These are phyloP conservation scores for Nepenthes gracilis DNA, from an alignment of 148 eudicot genomes.

Conservation along the genomic window DNA sequence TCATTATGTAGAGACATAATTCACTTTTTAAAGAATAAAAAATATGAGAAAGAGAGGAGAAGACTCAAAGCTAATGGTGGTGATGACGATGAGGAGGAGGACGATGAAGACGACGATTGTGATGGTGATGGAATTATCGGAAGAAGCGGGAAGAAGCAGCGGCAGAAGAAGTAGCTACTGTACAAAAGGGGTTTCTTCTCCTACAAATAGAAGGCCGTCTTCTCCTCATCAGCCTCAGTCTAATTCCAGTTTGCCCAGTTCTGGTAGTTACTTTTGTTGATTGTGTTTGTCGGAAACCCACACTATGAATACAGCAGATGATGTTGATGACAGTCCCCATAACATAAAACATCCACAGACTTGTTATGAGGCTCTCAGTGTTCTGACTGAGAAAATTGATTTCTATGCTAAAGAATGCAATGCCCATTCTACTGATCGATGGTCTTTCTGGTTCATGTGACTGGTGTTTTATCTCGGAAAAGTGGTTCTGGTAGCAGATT, in stretches of 20 bases:
- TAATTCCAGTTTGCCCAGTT: slow-evolving; percentile 6
- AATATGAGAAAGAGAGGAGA: neutral
- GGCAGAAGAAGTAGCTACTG: slow-evolving; percentile 14
- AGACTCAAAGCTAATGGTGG: slow-evolving; percentile 2
- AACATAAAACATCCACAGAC: slow-evolving; percentile 18
- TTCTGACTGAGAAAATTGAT: slow-evolving; percentile 65
- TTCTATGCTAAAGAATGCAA: slow-evolving; percentile 66
- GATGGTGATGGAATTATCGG: neutral
- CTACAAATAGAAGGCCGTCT: slow-evolving; percentile 1
- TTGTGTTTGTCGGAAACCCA: slow-evolving; percentile 30
- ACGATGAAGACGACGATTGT: neutral
- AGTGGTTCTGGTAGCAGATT: no score
- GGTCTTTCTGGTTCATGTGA: no score
- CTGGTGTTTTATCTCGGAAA: no score
- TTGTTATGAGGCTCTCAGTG: slow-evolving; percentile 27
- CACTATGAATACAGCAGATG: slow-evolving; percentile 15
- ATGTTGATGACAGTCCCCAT: slow-evolving; percentile 15
- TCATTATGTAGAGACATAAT: no score
- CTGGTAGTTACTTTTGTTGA: slow-evolving; percentile 19
- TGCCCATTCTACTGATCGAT: slow-evolving; percentile 38
- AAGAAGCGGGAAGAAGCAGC: neutral
- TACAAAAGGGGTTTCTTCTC: no score
- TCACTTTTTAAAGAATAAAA: no score
- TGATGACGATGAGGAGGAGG: neutral
- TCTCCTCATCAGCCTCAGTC: slow-evolving; percentile 2